A percentile compares a stretch with the other conserved stretches of the same genome.
Evolutionary conservation across 1,284 basidiomycete genomes (phyloP).

Genomic region (Moesziomyces sp.): DNA sequence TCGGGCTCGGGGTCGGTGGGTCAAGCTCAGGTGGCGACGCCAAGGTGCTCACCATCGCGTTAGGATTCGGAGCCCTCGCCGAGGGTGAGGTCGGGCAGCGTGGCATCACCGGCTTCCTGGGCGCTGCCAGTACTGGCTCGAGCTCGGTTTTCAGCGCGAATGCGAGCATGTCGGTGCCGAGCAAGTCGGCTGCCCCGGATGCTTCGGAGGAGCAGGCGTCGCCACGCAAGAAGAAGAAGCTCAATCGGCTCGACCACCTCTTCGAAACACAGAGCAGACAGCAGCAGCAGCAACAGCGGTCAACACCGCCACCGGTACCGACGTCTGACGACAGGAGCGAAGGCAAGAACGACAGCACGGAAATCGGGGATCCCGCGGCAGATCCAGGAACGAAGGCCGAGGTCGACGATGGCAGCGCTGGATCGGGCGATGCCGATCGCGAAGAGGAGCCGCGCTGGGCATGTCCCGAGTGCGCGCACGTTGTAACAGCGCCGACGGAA

Average conservation of each 20-base stretch:
- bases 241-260: constrained; percentile 29
- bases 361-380: not conserved
- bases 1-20: constrained; percentile 9
- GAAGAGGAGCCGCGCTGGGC: constrained; percentile 39
- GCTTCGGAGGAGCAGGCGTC: constrained; percentile 10
- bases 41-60: constrained; percentile 77
- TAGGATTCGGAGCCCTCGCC: constrained; percentile 86
- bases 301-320: not conserved
- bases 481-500: constrained; percentile 24
- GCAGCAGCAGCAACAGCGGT: constrained; percentile 7
- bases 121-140: constrained; percentile 56
- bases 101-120: constrained; percentile 86
- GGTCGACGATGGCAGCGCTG: not conserved
- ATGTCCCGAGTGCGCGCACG: constrained; percentile 48
- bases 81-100: constrained; percentile 82
- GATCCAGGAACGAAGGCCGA: not conserved
- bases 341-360: not conserved
- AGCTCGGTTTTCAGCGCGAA: not conserved
- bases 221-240: constrained; percentile 39
- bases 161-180: constrained; percentile 53
- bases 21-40: constrained; percentile 37
- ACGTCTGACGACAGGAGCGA: constrained; percentile 1
- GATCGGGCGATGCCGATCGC: constrained; percentile 8
- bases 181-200: constrained; percentile 14
- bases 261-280: constrained; percentile 27